These are phyloP conservation scores for Micractinium sp. DNA, from an alignment of 139 green algal species.

Conservation along the genomic window DNA sequence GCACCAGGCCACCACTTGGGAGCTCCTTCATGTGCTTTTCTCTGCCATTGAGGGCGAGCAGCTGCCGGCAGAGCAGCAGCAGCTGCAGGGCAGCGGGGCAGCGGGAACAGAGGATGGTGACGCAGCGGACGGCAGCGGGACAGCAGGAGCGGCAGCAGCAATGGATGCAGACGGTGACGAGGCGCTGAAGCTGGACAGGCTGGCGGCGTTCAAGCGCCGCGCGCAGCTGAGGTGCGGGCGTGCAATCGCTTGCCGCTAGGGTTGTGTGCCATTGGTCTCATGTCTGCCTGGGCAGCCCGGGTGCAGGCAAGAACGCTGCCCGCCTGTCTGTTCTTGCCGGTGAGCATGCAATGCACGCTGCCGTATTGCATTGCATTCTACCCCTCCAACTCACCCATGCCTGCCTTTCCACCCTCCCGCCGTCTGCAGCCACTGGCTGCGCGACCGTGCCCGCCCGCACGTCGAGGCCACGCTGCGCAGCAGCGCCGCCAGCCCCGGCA, in stretches of 20 bases:
- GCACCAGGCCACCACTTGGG: constrained; percentile 74
- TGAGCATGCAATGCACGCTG: not conserved
- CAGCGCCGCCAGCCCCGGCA: not conserved
- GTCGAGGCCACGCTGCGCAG: constrained; percentile 26
- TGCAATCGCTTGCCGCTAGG: not conserved
- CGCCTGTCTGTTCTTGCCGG: not conserved
- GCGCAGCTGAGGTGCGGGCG: constrained; percentile 37
- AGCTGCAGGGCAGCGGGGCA: not conserved
- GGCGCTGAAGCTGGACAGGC: constrained; percentile 15
- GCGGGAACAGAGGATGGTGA: not conserved
- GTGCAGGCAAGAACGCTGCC: no score
- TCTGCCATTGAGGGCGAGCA: constrained; percentile 29
- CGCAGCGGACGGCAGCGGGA: not conserved
- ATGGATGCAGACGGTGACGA: constrained; percentile 26
- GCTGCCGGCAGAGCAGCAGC: not conserved
- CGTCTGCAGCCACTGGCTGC: constrained; percentile 57
- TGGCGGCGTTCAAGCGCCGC: constrained; percentile 50
- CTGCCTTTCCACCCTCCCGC: not conserved
- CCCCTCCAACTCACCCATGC: not conserved
- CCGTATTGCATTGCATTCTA: not conserved
- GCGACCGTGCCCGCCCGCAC: constrained; percentile 39
- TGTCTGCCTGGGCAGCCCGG: not conserved
- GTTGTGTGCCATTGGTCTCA: not conserved
- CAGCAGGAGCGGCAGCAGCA: not conserved
- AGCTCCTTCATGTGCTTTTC: constrained; percentile 74